Evolutionary conservation across 306 rosid genomes (phyloP), one percentile per base, ranked within the genome.

Genomic region (Gastrolobium villosum): DNA sequence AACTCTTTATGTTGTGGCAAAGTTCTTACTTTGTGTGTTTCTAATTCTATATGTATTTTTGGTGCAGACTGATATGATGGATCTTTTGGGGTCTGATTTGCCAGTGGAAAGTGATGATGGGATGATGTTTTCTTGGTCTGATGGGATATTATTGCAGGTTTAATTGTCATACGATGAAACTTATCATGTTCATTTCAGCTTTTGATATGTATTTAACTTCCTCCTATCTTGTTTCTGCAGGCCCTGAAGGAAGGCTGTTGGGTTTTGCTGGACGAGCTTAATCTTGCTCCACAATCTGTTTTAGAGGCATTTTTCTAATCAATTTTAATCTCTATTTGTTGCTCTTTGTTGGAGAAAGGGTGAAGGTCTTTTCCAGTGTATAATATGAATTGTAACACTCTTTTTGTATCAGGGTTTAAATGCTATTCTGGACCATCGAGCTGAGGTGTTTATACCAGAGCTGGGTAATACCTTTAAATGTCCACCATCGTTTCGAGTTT

Each of bases 371-470:
- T 66, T 3, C 65, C 53, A 5, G 72, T 40, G 31, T 32, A 60
- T 48, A 54, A 34, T 14, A 44, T 70, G 49, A 53, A 52, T 45
- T 61, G 35, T 91, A 64, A 67, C 81, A 15, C 26, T 59, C 64
- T 2, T 2, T 68, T 15, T 31, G 36, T 81, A 30, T 77, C 82
- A 94, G 98, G 99, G 99, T 71, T 87, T 95, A 81, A 95, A 95
- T 87, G 95, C 99, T 48, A 95, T 95, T 81, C 86, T 95, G 82
- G 99, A 95, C 84, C 99, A 95, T 80, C 94, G 99, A 84, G 99
- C 97, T 44, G 97, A 92, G 86, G 98, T 95, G 48, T 95, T 90
- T 78, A 95, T 95, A 73, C 99, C 99, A 8, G 99, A 95, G 82
- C 54, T 95, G 81, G 92, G 92, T 48, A 77, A 55, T 72, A 95